These are phyloP conservation scores for Trichophyton simii DNA, from an alignment of 2,329 filamentous ascomycete species.

Conservation along the genomic window DNA sequence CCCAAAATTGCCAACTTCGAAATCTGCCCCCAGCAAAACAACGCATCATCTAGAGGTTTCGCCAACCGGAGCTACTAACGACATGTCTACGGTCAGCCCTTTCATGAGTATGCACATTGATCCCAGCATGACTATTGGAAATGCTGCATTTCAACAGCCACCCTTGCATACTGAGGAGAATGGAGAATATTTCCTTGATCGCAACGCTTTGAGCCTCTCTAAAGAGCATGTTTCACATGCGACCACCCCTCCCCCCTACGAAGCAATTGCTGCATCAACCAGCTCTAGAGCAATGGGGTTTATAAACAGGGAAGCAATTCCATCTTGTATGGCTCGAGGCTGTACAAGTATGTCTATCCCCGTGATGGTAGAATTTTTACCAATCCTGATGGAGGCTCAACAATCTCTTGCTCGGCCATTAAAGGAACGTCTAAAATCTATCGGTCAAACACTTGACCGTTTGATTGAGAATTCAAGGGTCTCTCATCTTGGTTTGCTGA, in stretches of 20 bases:
- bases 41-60: background rate
- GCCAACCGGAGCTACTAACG: background rate
- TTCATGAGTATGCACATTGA: constrained; percentile 13
- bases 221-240: constrained; percentile 25
- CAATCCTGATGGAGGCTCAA: constrained; percentile 28
- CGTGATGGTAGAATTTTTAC: constrained; percentile 31
- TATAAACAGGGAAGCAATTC: constrained; percentile 27
- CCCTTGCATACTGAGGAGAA: background rate
- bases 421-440: constrained; percentile 23
- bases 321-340: constrained; percentile 20
- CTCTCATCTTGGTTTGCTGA: constrained; percentile 31
- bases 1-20: constrained; percentile 14
- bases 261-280: constrained; percentile 30
- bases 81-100: constrained; percentile 4
- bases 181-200: constrained; percentile 29
- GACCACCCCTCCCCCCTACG: constrained; percentile 32
- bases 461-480: constrained; percentile 31
- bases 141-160: background rate
- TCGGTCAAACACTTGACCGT: constrained; percentile 29
- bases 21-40: background rate
- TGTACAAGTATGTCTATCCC: constrained; percentile 27
- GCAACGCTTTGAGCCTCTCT: constrained; percentile 28
- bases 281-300: constrained; percentile 32
- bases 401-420: constrained; percentile 20
- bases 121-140: background rate